These are phyloP conservation scores for Daphne laureola DNA, from an alignment of 441 rosid species.

Conservation along the genomic window DNA sequence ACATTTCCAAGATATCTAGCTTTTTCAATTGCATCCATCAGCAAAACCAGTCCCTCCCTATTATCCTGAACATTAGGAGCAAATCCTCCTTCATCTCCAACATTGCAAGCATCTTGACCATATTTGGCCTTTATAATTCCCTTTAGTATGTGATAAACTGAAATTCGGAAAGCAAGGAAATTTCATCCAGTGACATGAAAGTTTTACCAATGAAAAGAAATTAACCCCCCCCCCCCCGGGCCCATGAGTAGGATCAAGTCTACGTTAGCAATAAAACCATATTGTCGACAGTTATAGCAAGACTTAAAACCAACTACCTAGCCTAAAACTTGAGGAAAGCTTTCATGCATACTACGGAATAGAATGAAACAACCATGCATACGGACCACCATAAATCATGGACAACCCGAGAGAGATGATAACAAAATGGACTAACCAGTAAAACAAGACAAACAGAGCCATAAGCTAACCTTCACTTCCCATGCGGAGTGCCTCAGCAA, in stretches of 20 bases:
- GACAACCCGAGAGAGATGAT: too few relatives aligned
- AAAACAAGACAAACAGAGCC: not conserved
- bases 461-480: slow-evolving; percentile 81
- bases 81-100: slow-evolving; percentile 98
- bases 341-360: too few relatives aligned
- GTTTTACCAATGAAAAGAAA: too few relatives aligned
- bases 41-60: slow-evolving; percentile 88
- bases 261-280: too few relatives aligned
- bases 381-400: too few relatives aligned
- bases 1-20: slow-evolving; percentile 95
- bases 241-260: too few relatives aligned
- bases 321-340: too few relatives aligned
- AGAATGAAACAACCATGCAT: too few relatives aligned
- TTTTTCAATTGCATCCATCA: slow-evolving; percentile 83
- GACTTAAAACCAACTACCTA: too few relatives aligned
- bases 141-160: slow-evolving; percentile 82
- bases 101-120: slow-evolving; percentile 98
- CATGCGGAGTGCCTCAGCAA: slow-evolving; percentile 80
- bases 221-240: too few relatives aligned
- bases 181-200: not conserved
- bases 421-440: too few relatives aligned
- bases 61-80: slow-evolving; percentile 98
- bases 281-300: too few relatives aligned
- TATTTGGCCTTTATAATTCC: slow-evolving; percentile 81
- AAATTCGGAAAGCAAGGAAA: slow-evolving; percentile 13